Conservation (phyloP, 148 eudicot genomes). For the Nepenthes gracilis region DNA sequence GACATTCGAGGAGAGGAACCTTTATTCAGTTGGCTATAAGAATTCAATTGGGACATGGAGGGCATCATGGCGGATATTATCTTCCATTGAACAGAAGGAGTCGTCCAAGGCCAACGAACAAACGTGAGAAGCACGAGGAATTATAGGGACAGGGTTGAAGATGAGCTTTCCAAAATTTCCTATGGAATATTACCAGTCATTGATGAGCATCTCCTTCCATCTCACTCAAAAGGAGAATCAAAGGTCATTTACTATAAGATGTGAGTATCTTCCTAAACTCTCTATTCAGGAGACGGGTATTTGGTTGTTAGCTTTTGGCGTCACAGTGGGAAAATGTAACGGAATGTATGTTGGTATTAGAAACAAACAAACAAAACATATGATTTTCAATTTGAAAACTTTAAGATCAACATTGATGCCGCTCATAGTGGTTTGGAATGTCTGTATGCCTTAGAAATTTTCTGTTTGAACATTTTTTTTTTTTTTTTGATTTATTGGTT, state of each 20-base stretch:
- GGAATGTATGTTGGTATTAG: no score
- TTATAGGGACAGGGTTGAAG: conserved; percentile 18
- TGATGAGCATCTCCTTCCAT: conserved; percentile 22
- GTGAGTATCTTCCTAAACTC: conserved; percentile 6
- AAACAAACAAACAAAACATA: no score
- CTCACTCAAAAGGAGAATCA: conserved; percentile 19
- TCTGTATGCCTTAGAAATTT: no score
- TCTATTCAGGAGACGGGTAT: no score
- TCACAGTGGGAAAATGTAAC: no score
- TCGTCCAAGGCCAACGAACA: conserved; percentile 17
- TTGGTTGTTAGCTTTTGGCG: no score
- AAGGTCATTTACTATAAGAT: conserved; percentile 21
- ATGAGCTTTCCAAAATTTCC: conserved; percentile 18
- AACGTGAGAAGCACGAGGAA: conserved; percentile 15
- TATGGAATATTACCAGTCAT: conserved; percentile 17
- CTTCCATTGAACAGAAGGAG: conserved; percentile 30
- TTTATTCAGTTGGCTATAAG: conserved; percentile 24
- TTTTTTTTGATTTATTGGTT: no score
- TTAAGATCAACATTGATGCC: no score
- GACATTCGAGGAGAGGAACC: conserved; percentile 24
- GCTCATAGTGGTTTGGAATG: no score
- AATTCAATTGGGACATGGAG: conserved; percentile 24
- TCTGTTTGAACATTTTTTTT: no score
- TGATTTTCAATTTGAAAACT: no score
- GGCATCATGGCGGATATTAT: conserved; percentile 24